These are phyloP conservation scores for Amauroascus verrucosus DNA, from an alignment of 2,329 filamentous ascomycete genomes.

Conservation along the genomic window DNA sequence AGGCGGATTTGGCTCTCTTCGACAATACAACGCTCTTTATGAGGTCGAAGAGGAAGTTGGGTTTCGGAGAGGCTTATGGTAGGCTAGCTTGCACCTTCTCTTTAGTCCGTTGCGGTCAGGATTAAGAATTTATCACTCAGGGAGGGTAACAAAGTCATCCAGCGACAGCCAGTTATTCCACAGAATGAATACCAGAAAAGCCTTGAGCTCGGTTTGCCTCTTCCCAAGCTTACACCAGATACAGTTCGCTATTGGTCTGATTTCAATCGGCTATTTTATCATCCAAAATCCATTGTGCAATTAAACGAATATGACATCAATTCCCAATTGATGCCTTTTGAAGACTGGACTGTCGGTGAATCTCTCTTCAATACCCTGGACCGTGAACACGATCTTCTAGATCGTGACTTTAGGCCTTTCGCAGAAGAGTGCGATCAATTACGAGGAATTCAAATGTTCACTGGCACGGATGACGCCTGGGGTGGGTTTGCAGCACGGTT, in stretches of 20 bases:
- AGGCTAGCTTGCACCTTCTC: conserved; percentile 7
- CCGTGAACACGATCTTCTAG: conserved; percentile 73
- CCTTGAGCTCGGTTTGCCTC: conserved; percentile 59
- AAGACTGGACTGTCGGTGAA: conserved; percentile 62
- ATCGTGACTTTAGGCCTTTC: conserved; percentile 81
- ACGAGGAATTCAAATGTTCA: conserved; percentile 73
- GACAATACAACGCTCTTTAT: conserved; percentile 82
- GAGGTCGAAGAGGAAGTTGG: conserved; percentile 42
- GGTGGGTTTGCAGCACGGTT: conserved; percentile 65
- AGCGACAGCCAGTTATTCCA: conserved; percentile 56
- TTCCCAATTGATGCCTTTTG: conserved; percentile 70
- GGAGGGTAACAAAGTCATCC: conserved; percentile 57
- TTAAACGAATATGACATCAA: conserved; percentile 78
- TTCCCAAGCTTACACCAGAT: conserved; percentile 55
- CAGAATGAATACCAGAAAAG: conserved; percentile 67
- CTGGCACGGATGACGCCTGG: conserved; percentile 67
- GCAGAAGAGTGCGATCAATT: conserved; percentile 88
- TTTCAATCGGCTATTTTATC: conserved; percentile 84
- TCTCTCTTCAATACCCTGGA: conserved; percentile 65
- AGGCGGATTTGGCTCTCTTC: conserved; percentile 78
- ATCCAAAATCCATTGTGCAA: conserved; percentile 77
- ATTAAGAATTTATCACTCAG: conserved; percentile 30
- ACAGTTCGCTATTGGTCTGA: conserved; percentile 94
- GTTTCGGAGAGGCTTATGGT: conserved; percentile 37
- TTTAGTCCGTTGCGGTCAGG: not conserved